A percentile compares a stretch with the other conserved stretches of the same genome.
phyloP scores from a whole-genome alignment of 495 filamentous ascomycete genomes.

The Penicillium steckii region DNA sequence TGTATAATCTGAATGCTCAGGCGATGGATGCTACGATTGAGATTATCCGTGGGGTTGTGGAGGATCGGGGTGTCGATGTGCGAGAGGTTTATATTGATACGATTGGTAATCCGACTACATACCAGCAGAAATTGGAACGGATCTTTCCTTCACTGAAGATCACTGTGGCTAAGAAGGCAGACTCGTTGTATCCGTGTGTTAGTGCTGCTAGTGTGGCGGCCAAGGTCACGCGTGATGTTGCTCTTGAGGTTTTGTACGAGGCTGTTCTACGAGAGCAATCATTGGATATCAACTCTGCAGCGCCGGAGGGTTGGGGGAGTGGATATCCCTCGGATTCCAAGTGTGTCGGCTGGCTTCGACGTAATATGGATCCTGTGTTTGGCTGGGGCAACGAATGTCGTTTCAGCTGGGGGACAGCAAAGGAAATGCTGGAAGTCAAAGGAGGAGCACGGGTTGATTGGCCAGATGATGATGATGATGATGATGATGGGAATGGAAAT shows the following conservation, averaged over 20 bases:
- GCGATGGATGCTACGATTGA: slow-evolving; percentile 93
- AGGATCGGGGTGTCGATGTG: slow-evolving; percentile 73
- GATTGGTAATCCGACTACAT: slow-evolving; percentile 74
- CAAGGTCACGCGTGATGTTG: slow-evolving; percentile 91
- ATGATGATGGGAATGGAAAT: slow-evolving; percentile 63
- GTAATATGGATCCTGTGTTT: slow-evolving; percentile 88
- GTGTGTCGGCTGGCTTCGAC: slow-evolving; percentile 76
- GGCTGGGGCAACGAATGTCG: slow-evolving; percentile 92
- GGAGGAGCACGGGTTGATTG: slow-evolving; percentile 74
- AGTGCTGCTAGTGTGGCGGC: slow-evolving; percentile 91
- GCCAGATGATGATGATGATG: slow-evolving; percentile 69
- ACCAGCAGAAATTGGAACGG: slow-evolving; percentile 80
- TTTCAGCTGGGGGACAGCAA: slow-evolving; percentile 94
- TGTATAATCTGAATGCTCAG: slow-evolving; percentile 96
- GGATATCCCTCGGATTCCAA: slow-evolving; percentile 90
- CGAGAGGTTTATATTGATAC: slow-evolving; percentile 94
- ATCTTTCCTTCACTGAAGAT: slow-evolving; percentile 78
- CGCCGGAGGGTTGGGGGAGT: slow-evolving; percentile 68
- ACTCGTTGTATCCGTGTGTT: slow-evolving; percentile 89
- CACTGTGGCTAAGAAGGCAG: slow-evolving; percentile 95
- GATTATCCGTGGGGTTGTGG: slow-evolving; percentile 69
- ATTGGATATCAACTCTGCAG: neutral
- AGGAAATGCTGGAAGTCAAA: slow-evolving; percentile 79
- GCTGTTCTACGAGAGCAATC: slow-evolving; percentile 30
- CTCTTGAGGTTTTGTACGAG: slow-evolving; percentile 73